These are phyloP conservation scores for Melaleuca alternifolia DNA, from an alignment of 345 rosid genomes.

Conservation along the genomic window DNA sequence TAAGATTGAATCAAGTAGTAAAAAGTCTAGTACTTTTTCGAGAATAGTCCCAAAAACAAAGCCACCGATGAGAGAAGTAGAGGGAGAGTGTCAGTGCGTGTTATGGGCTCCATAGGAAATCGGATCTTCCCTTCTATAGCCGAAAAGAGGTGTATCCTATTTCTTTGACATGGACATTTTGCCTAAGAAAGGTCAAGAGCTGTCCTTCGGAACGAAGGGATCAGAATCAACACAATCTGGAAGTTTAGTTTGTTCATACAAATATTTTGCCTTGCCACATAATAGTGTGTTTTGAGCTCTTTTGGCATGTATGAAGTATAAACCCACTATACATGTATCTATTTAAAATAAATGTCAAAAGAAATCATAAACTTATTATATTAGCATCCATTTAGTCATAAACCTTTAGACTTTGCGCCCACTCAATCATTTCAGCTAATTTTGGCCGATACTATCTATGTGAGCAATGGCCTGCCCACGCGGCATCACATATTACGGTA, in stretches of 20 bases:
- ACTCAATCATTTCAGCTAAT: too few relatives aligned
- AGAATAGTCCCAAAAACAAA: too few relatives aligned
- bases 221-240: not conserved
- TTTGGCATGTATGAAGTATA: not conserved
- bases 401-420: too few relatives aligned
- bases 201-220: not conserved
- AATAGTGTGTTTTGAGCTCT: not conserved
- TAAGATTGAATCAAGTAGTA: too few relatives aligned
- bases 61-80: not conserved
- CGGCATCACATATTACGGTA: too few relatives aligned
- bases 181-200: not conserved
- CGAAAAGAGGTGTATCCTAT: not conserved
- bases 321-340: too few relatives aligned
- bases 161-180: not conserved
- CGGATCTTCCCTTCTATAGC: not conserved
- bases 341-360: too few relatives aligned
- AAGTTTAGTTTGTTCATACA: not conserved
- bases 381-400: too few relatives aligned
- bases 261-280: not conserved
- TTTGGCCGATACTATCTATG: too few relatives aligned
- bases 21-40: too few relatives aligned
- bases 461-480: too few relatives aligned
- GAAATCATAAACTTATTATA: too few relatives aligned
- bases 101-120: not conserved
- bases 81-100: not conserved